Conservation (phyloP, 164 flowering plant species). For the Umbilicus rupestris region DNA sequence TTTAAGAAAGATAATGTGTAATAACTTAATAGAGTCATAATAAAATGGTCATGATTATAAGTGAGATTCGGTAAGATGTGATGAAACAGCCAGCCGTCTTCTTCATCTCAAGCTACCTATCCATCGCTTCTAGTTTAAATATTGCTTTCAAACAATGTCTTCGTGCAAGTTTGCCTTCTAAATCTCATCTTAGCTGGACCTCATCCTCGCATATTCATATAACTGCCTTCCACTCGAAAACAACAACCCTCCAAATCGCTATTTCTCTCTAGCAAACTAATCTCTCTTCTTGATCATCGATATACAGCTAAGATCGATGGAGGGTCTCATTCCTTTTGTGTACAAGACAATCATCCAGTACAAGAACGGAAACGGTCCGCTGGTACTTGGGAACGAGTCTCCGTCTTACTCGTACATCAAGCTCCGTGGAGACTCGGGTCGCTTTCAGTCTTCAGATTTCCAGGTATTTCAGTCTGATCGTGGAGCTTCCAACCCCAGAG, state of each 20-base stretch:
- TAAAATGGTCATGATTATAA: not conserved
- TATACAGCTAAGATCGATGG: constrained; percentile 35
- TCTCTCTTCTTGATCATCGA: not conserved
- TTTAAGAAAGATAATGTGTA: not conserved
- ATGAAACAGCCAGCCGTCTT: not conserved
- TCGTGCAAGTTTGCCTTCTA: constrained; percentile 19
- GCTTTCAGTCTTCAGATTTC: constrained; percentile 42
- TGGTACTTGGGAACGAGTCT: constrained; percentile 26
- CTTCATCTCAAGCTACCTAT: not conserved
- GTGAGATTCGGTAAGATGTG: constrained; percentile 3
- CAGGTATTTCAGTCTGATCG: constrained; percentile 25
- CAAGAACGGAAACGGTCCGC: constrained; percentile 31
- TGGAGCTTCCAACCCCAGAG: constrained; percentile 18
- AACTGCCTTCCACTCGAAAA: constrained; percentile 2
- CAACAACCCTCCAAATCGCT: not conserved
- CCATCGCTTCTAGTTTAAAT: constrained; percentile 18
- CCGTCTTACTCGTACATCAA: constrained; percentile 62
- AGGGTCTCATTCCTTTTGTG: constrained; percentile 75
- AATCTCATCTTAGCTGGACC: not conserved
- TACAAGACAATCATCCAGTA: constrained; percentile 60
- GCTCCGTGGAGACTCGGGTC: constrained; percentile 72
- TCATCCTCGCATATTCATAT: not conserved
- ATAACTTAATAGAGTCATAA: not conserved
- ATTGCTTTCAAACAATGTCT: constrained; percentile 20
- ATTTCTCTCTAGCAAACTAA: not conserved